Evolutionary conservation across 371 early-diverging fungal genomes (phyloP).

Genomic region (Blakeslea trispora): DNA sequence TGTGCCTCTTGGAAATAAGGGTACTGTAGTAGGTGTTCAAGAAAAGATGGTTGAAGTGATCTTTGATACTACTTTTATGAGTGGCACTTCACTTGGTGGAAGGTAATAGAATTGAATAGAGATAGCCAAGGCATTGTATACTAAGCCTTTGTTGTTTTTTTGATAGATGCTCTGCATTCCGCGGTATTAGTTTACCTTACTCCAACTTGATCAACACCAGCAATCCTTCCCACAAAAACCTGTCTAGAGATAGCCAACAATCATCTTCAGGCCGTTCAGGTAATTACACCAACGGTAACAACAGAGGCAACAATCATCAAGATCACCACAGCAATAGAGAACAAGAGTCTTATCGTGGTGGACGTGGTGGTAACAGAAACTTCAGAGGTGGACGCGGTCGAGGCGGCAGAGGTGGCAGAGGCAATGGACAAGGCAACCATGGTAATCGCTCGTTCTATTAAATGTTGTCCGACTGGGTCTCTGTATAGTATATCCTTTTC

Average conservation of each 20-base stretch:
- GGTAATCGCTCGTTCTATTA: background rate
- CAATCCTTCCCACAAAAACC: constrained; percentile 25
- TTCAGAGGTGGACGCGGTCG: constrained; percentile 11
- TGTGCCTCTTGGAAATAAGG: constrained; percentile 80
- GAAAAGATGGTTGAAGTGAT: constrained; percentile 78
- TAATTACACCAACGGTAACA: background rate
- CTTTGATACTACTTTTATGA: constrained; percentile 83
- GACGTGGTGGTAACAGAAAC: constrained; percentile 17
- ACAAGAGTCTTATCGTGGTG: background rate
- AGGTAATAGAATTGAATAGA: constrained; percentile 40
- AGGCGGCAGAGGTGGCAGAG: background rate
- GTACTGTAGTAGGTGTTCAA: constrained; percentile 84
- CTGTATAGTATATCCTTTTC: too few relatives aligned
- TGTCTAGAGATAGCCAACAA: background rate
- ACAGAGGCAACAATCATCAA: background rate
- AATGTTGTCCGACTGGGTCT: background rate
- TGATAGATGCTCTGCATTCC: constrained; percentile 67
- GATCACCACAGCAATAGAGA: background rate
- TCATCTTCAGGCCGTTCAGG: background rate
- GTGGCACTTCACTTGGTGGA: constrained; percentile 77
- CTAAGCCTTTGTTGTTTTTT: background rate
- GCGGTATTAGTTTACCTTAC: constrained; percentile 67
- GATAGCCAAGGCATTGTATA: background rate
- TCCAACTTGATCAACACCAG: constrained; percentile 62
- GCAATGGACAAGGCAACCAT: constrained; percentile 6